Base-by-base conservation (phyloP, 2,329 filamentous ascomycete species). In the Pseudocercospora fijiensis region DNA sequence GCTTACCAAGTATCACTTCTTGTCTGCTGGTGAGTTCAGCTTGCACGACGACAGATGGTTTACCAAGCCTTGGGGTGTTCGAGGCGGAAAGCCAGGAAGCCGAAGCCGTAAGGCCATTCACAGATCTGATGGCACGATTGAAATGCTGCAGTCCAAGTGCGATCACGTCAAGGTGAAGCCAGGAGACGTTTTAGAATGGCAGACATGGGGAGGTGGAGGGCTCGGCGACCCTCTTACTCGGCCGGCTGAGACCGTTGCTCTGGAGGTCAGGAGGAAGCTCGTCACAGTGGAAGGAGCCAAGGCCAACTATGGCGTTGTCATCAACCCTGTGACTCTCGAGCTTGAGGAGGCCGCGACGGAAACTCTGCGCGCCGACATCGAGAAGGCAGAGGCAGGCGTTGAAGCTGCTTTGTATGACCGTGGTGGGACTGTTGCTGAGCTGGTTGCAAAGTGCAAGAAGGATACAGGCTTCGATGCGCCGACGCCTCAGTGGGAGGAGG, bases 1-100 rank as follows among this genome's bases (percentile, higher is more conserved):
- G 58, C 67, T 67, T 45, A 72, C 70, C 3, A 51, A 65, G 30
- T 72, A 71, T 28, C 66, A 69, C 13, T 70, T 70, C 60, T 58
- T 70, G n/a, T 70, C 65, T 16, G 67, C 69, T 3, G 69, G 69
- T 1, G 69, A 71, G 28, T 69, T 71, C 61, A 68, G 66, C 37
- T 59, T 72, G 57, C 70, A 72, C 45, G 70, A 70, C 43, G 69
- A 72, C 53, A 27, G 70, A 58, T 69, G 67, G 66, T 69, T 70
- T 24, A 70, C 68, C 2, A 70, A 66, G 52, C 70, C 69, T 6
- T 71, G 68, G 68, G 68, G 69, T n/a, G 70, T 70, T 5, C 57
- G 69, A 33, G 69, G 70, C 37, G 69, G 70, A 7, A 70, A 67
- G 60, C 70, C 67, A 16, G 68, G 70, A 10, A 69, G 66, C 49